phyloP scores from a whole-genome alignment of 2,329 filamentous ascomycete species.

The Teratosphaeria viscida region DNA sequence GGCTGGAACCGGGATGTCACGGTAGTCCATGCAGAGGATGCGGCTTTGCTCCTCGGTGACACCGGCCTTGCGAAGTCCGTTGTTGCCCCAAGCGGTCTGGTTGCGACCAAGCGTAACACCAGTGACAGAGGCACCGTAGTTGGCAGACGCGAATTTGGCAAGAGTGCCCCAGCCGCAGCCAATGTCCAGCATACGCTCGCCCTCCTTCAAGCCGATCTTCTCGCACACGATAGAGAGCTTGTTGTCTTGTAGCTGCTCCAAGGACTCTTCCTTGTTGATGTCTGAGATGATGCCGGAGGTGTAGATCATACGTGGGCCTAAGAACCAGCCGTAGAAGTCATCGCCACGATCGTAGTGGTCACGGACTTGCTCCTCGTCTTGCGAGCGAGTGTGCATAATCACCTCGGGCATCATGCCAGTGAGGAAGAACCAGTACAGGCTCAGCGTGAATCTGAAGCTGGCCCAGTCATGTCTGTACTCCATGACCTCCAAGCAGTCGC shows the following conservation, averaged over 20 bases:
- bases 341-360: slow-evolving; percentile 97
- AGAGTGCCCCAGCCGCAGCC: slow-evolving; percentile 98
- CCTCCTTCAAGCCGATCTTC: slow-evolving; percentile 76
- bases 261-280: slow-evolving; percentile 72
- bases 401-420: slow-evolving; percentile 81
- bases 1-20: slow-evolving; percentile 73
- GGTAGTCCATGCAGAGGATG: slow-evolving; percentile 94
- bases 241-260: slow-evolving; percentile 96
- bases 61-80: slow-evolving; percentile 69
- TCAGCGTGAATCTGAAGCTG: slow-evolving; percentile 79
- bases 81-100: slow-evolving; percentile 95
- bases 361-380: slow-evolving; percentile 96
- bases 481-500: slow-evolving; percentile 76
- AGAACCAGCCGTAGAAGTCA: slow-evolving; percentile 98
- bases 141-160: slow-evolving; percentile 80
- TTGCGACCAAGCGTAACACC: slow-evolving; percentile 93
- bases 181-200: slow-evolving; percentile 81
- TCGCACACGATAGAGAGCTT: slow-evolving; percentile 92
- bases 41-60: slow-evolving; percentile 80
- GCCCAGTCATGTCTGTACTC: slow-evolving; percentile 98
- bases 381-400: slow-evolving; percentile 82
- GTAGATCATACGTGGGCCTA: slow-evolving; percentile 97
- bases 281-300: slow-evolving; percentile 91
- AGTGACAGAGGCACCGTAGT: slow-evolving; percentile 77
- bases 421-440: slow-evolving; percentile 80